Evolutionary conservation across 257 asterid species (phyloP).

Genomic region (Capsicum baccatum): DNA sequence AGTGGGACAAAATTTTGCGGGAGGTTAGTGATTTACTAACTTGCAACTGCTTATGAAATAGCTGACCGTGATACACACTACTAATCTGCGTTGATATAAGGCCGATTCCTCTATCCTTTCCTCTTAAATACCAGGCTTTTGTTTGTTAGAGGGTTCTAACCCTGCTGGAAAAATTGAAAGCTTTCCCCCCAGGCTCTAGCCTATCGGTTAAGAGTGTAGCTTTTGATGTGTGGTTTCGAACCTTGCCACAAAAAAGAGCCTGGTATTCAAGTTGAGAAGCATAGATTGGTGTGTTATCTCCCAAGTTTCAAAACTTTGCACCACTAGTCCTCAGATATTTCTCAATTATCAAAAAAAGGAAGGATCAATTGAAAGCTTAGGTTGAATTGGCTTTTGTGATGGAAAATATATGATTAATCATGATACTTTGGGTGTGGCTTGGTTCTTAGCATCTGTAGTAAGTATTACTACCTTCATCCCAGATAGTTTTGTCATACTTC

Average conservation of each 20-base stretch:
- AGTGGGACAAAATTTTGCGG: constrained; percentile 79
- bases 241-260: background rate
- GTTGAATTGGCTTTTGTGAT: background rate
- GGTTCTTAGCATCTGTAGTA: constrained; percentile 1
- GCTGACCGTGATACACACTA: background rate
- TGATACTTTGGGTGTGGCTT: background rate
- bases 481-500: background rate
- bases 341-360: background rate
- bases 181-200: background rate
- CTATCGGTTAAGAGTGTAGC: constrained; percentile 6
- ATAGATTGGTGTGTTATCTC: background rate
- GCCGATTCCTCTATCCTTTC: background rate
- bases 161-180: background rate
- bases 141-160: background rate
- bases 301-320: background rate
- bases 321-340: background rate
- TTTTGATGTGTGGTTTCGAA: background rate
- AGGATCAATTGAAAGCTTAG: background rate
- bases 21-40: constrained; percentile 55
- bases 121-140: background rate
- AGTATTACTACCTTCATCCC: constrained; percentile 16
- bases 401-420: background rate
- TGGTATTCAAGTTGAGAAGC: background rate
- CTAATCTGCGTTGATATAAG: background rate
- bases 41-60: background rate